Evolutionary conservation across 2,329 filamentous ascomycete species (phyloP), one percentile per base, ranked within the genome.

Genomic region (Ustilaginoidea virens): DNA sequence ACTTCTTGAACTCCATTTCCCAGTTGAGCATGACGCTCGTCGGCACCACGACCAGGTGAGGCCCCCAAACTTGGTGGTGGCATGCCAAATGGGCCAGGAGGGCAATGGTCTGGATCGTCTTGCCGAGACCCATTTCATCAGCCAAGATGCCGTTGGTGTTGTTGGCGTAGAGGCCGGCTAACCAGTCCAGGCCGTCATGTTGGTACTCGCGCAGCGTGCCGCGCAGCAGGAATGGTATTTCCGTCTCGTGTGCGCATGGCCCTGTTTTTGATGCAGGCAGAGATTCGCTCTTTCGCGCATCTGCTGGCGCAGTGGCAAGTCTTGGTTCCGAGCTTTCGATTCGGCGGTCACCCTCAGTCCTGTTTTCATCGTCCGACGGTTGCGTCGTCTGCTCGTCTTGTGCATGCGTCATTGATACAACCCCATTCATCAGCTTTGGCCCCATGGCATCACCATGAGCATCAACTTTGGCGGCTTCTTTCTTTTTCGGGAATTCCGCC

Each of bases 1-100:
- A 98, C 51, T 98, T 98, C 48, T 96, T 96, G 66, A 98, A 98
- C 54, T 98, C 90, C 80, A 96, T 96, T 52, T 98, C 92, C 90
- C 90, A 98, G 48, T 98, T 98, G 39, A 98, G 71, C 67, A 98
- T 94, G 27, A 98, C 92, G 53, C 86, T 96, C 2, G 90, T 98
- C 2, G 90, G 90, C 2, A 98, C 90, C 35, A 98, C 80, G 27
- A 98, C 82, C 15, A 98, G 61, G 59, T 98, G 90, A 1, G 90
- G 85, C 0, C 92, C 90, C 92, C 90, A 98, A 5, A 92, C 74
- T 44, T 85, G 74, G 47, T 93, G 80, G 22, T 83, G 69, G 36
- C 86, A 86, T 7, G 92, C 90, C 20, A 98, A 65, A 49, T 98
- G 87, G 4, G 90, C 90, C 21, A 98, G 63, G 3, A 98, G 61